phyloP scores from a whole-genome alignment of 140 eudicot genomes.

The Flaveria floridana region DNA sequence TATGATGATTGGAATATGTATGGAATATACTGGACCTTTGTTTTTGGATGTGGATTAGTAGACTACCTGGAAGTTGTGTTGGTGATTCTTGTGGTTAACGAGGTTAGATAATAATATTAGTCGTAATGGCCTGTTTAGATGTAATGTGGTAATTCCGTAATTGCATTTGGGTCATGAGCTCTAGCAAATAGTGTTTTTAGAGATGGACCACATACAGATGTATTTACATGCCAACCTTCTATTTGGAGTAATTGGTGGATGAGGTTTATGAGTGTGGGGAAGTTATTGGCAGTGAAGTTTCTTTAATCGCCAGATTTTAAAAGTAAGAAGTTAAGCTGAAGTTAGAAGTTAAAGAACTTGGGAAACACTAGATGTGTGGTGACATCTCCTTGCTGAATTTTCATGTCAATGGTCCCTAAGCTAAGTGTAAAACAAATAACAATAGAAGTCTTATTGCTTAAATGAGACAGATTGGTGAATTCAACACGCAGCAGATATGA shows the following conservation, averaged over 20 bases:
- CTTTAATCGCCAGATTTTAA: neutral
- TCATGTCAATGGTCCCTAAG: conserved; percentile 23
- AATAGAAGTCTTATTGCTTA: conserved; percentile 18
- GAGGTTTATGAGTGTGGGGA: neutral
- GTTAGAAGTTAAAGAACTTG: conserved; percentile 9
- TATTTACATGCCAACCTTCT: neutral
- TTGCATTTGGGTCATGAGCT: conserved; percentile 14
- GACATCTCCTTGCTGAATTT: conserved; percentile 2
- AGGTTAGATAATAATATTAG: neutral
- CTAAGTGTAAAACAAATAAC: neutral
- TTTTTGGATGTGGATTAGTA: neutral
- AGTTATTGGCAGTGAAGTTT: neutral
- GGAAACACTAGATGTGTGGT: conserved; percentile 1
- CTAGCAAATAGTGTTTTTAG: neutral
- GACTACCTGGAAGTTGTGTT: neutral
- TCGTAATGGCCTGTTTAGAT: neutral
- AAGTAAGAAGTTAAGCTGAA: conserved; percentile 20
- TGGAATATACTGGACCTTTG: neutral
- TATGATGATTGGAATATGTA: neutral
- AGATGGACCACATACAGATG: neutral
- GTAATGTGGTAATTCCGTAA: conserved; percentile 5
- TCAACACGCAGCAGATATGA: conserved; percentile 25
- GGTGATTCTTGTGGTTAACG: no score
- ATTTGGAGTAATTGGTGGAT: conserved; percentile 6
- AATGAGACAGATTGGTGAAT: conserved; percentile 17